Percentiles rank a stretch among this genome's conserved stretches.
phyloP scores from a whole-genome alignment of 2,329 filamentous ascomycete species.

The Grosmannia clavigera region DNA sequence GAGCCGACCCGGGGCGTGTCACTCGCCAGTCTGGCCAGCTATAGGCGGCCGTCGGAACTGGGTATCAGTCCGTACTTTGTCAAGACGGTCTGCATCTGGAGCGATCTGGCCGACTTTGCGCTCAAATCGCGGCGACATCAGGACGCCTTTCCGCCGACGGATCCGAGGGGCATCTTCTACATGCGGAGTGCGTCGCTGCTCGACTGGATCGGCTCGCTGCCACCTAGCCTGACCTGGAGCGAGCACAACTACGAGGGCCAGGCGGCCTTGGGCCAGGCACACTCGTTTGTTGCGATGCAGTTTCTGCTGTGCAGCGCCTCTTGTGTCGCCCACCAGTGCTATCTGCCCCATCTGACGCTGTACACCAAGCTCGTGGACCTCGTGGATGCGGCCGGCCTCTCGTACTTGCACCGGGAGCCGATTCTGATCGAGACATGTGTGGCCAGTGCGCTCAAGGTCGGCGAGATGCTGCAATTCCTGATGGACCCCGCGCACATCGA shows the following conservation, averaged over 20 bases:
- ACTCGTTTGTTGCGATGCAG: conserved; percentile 14
- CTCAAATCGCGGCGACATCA: conserved; percentile 4
- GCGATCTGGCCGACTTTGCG: conserved; percentile 10
- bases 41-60: conserved; percentile 9
- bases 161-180: conserved; percentile 5
- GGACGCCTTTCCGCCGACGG: conserved; percentile 9
- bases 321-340: conserved; percentile 15
- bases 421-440: conserved; percentile 12
- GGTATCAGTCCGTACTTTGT: conserved; percentile 11
- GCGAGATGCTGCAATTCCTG: conserved; percentile 11
- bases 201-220: conserved; percentile 10
- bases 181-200: conserved; percentile 3
- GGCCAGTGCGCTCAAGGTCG: conserved; percentile 11
- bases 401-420: conserved; percentile 12
- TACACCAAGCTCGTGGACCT: conserved; percentile 12
- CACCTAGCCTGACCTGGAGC: conserved; percentile 10
- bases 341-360: conserved; percentile 13
- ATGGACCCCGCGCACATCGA: not conserved
- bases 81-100: conserved; percentile 11
- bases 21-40: conserved; percentile 5
- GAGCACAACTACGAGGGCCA: conserved; percentile 9
- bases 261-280: conserved; percentile 10
- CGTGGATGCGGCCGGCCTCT: conserved; percentile 14
- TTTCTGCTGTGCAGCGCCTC: conserved; percentile 13
- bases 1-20: conserved; percentile 9